A percentile compares a stretch with the other conserved stretches of the same genome.
phyloP scores from a whole-genome alignment of 768 basidiomycete genomes.

The Candolleomyces eurysporus region DNA sequence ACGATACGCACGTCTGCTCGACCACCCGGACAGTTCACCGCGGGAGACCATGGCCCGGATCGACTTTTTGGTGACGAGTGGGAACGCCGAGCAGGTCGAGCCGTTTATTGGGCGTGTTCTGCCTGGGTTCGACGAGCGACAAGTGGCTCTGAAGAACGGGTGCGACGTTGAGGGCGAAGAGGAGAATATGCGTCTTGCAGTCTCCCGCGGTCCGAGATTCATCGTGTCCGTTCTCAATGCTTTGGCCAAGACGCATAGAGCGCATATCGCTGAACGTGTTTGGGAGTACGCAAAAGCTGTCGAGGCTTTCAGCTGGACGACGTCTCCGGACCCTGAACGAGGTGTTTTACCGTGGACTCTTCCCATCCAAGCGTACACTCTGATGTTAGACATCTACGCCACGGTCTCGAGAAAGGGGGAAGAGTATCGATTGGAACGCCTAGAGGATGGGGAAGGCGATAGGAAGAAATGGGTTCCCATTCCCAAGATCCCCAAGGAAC shows the following conservation, averaged over 20 bases:
- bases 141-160: conserved; percentile 4
- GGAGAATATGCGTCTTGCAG: conserved; percentile 38
- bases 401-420: conserved; percentile 10
- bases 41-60: neutral
- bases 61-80: neutral
- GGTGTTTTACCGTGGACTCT: conserved; percentile 55
- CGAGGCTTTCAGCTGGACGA: conserved; percentile 51
- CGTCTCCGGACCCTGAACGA: neutral
- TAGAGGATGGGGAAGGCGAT: neutral
- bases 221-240: conserved; percentile 61
- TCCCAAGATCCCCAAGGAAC: no score
- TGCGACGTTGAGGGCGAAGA: conserved; percentile 13
- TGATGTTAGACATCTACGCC: conserved; percentile 65
- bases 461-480: no score
- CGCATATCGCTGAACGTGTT: conserved; percentile 57
- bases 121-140: conserved; percentile 43
- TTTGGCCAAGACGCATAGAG: conserved; percentile 52
- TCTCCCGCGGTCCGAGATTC: conserved; percentile 56
- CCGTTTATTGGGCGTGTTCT: conserved; percentile 52
- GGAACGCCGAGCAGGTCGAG: conserved; percentile 21
- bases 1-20: neutral
- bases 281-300: conserved; percentile 63
- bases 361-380: conserved; percentile 65
- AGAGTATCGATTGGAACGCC: neutral
- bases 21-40: neutral